Evolutionary conservation across 352 stramenopile species (phyloP), one percentile per base, ranked within the genome.

Genomic region (Phytopythium kandeliae): DNA sequence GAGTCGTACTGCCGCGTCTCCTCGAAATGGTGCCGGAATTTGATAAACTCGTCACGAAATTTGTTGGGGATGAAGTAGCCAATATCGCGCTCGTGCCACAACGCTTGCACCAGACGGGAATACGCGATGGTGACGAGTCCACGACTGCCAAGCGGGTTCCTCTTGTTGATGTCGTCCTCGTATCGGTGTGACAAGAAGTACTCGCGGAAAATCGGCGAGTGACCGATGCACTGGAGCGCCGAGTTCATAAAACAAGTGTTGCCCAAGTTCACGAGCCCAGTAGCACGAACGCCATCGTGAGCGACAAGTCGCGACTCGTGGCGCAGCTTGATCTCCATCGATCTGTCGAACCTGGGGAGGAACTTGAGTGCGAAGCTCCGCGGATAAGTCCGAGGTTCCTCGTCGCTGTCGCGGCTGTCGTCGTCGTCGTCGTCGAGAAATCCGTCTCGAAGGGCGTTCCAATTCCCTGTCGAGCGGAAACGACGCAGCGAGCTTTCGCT

Each of bases 181-280:
- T 89, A 98, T 34, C 88, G 74, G 25, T 93, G 86, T 12, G 77
- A 93, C 3, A 98, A 58, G 65, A 99, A 98, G 59, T 98, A 99
- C 49, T 97, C 80, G 12, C 88, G 77, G 26, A 99, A 76, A 25
- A 98, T 67, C 17, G 88, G 80, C 3, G 96, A 98, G 64, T 99
- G 89, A 15, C 78, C 80, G 24, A 99, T 76, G 55, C 97, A 99
- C 58, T 95, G 85, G 13, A 95, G 60, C 26, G 84, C 84, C 22
- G 78, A 89, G 63, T 94, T 95, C 67, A 95, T 86, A 42, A 93
- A 95, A 62, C 85, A 95, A 4, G 85, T 94, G 54, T 95, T 95
- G 40, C 85, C 85, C 62, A 95, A 71, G 49, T 95, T 95, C 16
- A 86, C 50, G 11, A 91, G 55, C 1, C 80, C 77, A 0, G 80